These are phyloP conservation scores for Pythium brachiatum DNA, from an alignment of 352 stramenopile genomes.

Conservation along the genomic window DNA sequence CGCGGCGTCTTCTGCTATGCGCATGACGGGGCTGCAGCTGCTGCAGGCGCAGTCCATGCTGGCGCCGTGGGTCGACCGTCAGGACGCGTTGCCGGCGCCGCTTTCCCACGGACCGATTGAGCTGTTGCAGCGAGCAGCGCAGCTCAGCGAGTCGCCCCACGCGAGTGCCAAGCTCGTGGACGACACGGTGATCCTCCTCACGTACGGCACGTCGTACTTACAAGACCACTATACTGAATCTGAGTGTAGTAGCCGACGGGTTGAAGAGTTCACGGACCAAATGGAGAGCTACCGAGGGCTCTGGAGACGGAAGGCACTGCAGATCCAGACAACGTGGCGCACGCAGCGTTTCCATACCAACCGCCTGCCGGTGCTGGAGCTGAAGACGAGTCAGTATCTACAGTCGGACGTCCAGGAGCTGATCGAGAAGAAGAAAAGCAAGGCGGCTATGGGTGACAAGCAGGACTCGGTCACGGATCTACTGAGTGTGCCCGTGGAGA, in stretches of 20 bases:
- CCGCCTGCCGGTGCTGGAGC: conserved; percentile 36
- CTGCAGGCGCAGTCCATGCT: conserved; percentile 26
- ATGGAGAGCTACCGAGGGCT: conserved; percentile 17
- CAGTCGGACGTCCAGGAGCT: conserved; percentile 37
- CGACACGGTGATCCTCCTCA: conserved; percentile 48
- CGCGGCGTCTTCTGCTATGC: neutral
- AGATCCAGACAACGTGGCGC: conserved; percentile 33
- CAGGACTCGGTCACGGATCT: conserved; percentile 21
- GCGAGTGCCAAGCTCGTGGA: conserved; percentile 30
- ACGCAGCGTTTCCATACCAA: conserved; percentile 49
- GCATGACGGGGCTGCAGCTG: conserved; percentile 24
- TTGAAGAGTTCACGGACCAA: conserved; percentile 13
- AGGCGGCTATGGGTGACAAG: conserved; percentile 11
- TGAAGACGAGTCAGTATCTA: conserved; percentile 38
- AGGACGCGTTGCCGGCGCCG: conserved; percentile 26
- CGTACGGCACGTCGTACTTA: conserved; percentile 42
- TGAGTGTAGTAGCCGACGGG: neutral
- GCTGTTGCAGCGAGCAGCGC: conserved; percentile 10
- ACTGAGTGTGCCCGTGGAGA: conserved; percentile 12
- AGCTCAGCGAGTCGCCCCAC: conserved; percentile 14
- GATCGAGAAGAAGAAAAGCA: conserved; percentile 14
- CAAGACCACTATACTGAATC: conserved; percentile 19
- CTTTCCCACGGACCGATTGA: conserved; percentile 27
- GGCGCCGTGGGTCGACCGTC: conserved; percentile 23
- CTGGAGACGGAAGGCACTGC: neutral